Evolutionary conservation across 129 eudicot species (phyloP).

Genomic region (Artemisia argyi): DNA sequence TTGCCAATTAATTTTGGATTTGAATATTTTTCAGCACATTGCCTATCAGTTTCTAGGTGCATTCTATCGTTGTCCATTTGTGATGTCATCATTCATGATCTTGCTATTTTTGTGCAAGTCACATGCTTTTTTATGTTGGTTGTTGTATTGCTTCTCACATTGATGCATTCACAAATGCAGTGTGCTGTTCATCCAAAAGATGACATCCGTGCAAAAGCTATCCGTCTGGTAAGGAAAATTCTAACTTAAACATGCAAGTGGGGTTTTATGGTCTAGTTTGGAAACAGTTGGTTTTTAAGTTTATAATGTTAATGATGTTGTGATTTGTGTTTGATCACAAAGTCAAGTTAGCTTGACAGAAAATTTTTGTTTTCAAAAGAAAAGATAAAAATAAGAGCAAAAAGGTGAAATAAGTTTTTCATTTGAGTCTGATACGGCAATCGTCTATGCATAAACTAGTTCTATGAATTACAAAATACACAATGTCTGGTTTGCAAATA

Average conservation of each 20-base stretch:
- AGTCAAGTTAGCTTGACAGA: slow-evolving; percentile 9
- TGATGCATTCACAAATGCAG: slow-evolving; percentile 46
- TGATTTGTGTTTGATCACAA: slow-evolving; percentile 9
- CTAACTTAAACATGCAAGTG: slow-evolving; percentile 14
- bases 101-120: too few relatives aligned
- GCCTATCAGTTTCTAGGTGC: too few relatives aligned
- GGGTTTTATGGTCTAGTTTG: slow-evolving; percentile 22
- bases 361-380: slow-evolving; percentile 2
- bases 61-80: too few relatives aligned
- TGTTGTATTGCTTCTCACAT: slow-evolving; percentile 25
- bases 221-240: slow-evolving; percentile 67
- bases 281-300: not conserved
- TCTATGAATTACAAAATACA: not conserved
- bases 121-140: slow-evolving; percentile 3
- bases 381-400: slow-evolving; percentile 2
- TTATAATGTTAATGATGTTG: not conserved
- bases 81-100: too few relatives aligned
- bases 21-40: too few relatives aligned
- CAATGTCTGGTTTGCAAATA: slow-evolving; percentile 6
- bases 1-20: too few relatives aligned
- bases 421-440: too few relatives aligned
- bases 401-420: not conserved
- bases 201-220: slow-evolving; percentile 86
- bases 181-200: slow-evolving; percentile 89
- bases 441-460: too few relatives aligned